Evolutionary conservation across 179 eudicot species (phyloP), one percentile per base, ranked within the genome.

Genomic region (Gypsophila paniculata): DNA sequence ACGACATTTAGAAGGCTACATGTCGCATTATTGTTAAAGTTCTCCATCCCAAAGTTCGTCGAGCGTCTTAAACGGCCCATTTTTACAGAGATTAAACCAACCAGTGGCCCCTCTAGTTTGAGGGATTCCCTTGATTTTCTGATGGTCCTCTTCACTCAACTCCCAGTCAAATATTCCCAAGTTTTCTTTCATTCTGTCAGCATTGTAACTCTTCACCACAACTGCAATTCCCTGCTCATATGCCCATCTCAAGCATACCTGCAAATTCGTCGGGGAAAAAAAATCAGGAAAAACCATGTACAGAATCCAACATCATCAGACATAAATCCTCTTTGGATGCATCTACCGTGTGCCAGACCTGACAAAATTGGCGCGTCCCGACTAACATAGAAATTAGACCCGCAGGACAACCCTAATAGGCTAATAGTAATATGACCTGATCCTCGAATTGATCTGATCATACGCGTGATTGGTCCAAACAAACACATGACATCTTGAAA

Each of bases 1-100:
- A 36, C 42, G 42, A 36, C 7, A 36, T 36, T 36, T 36, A 7
- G 3, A 36, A 36, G 7, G 7, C 42, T 3, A 36, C 42, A 36
- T 36, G 46, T 42, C 11, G 46, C 46, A 0, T 7, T 54, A 2
- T 44, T 22, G 0, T 78, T 54, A 82, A 65, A 82, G 34, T 38
- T 87, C 88, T 57, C 81, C 86, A 68, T 87, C 88, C 90, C 90
- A 87, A 23, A 86, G 74, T 39, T 84, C 82, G 53, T 86, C 81
- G 39, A 81, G 65, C 5, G 89, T 78, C 58, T 62, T 79, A 72
- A 77, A 80, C 75, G 88, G 89, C 11, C 89, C 91, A 62, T 75
- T 26, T 26, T 10, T 39, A 5, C 87, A 84, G 42, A 82, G 67
- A 69, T 73, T 82, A 60, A 80, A 76, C 69, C 34, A 69, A 11